Percentiles rank a stretch among this genome's conserved stretches.
Conservation (phyloP, 148 eudicot genomes). For the Persicaria tinctoria region DNA sequence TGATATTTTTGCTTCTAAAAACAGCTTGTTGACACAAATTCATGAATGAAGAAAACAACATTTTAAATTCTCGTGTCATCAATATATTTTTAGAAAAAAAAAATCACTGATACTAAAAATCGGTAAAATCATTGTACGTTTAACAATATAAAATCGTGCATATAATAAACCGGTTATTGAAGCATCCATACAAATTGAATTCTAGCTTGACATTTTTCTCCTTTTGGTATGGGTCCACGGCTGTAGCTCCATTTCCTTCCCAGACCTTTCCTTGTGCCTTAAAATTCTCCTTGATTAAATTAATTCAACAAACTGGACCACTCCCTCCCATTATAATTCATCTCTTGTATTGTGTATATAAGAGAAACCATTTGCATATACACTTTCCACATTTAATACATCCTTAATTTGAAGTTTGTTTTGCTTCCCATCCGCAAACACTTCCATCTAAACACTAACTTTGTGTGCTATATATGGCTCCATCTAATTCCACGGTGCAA, state of each 20-base stretch:
- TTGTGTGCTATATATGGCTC: not conserved
- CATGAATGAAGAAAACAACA: too few relatives aligned
- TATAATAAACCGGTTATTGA: too few relatives aligned
- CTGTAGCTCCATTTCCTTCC: not conserved
- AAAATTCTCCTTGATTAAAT: constrained; percentile 1
- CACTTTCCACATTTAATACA: not conserved
- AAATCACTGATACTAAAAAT: too few relatives aligned
- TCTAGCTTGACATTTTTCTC: too few relatives aligned
- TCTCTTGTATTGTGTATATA: not conserved
- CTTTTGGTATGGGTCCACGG: not conserved
- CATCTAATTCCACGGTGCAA: not conserved
- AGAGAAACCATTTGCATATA: not conserved
- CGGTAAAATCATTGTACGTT: too few relatives aligned
- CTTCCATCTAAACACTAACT: not conserved
- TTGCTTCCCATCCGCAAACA: not conserved
- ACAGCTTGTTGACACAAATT: too few relatives aligned
- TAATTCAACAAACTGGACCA: not conserved
- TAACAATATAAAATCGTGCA: too few relatives aligned
- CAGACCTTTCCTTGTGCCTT: not conserved
- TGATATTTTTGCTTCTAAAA: too few relatives aligned
- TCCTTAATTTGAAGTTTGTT: not conserved
- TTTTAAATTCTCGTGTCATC: too few relatives aligned
- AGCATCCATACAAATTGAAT: too few relatives aligned
- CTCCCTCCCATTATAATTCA: not conserved
- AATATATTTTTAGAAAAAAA: too few relatives aligned